Evolutionary conservation across 805 yeast species (phyloP).

Genomic region (Teunomyces cretensis): DNA sequence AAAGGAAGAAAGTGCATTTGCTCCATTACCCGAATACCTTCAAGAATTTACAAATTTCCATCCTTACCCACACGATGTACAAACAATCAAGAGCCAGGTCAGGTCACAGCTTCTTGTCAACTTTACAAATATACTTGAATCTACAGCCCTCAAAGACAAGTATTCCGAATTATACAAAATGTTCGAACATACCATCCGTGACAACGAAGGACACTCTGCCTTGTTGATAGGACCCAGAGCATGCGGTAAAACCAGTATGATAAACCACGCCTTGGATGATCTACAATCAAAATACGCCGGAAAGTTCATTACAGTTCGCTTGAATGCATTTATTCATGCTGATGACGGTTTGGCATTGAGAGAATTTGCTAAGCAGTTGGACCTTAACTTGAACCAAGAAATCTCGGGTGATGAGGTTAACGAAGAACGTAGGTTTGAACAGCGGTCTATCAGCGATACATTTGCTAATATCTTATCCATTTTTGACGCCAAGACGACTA

Average conservation of each 20-base stretch:
- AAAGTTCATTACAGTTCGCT: slow-evolving; percentile 59
- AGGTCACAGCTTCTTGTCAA: slow-evolving; percentile 19
- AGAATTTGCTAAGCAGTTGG: slow-evolving; percentile 84
- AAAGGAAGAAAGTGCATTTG: not conserved
- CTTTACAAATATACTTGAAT: slow-evolving; percentile 17
- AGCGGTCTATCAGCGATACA: slow-evolving; percentile 57
- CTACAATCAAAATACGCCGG: slow-evolving; percentile 41
- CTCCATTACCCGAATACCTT: not conserved
- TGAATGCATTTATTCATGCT: slow-evolving; percentile 70
- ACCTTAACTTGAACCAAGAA: slow-evolving; percentile 26
- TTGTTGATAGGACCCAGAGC: slow-evolving; percentile 78
- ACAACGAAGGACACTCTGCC: slow-evolving; percentile 78
- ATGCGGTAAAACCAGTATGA: slow-evolving; percentile 68
- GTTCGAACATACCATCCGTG: slow-evolving; percentile 62
- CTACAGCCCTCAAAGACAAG: slow-evolving; percentile 25
- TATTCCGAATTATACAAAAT: slow-evolving; percentile 54
- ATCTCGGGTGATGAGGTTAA: slow-evolving; percentile 8
- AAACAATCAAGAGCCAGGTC: slow-evolving; percentile 15
- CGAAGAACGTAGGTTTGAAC: slow-evolving; percentile 37
- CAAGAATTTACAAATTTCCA: not conserved
- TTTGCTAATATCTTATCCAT: slow-evolving; percentile 57
- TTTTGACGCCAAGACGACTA: slow-evolving; percentile 40
- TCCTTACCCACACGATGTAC: slow-evolving; percentile 13
- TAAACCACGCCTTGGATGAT: slow-evolving; percentile 54
- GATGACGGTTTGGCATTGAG: slow-evolving; percentile 80